Percentiles rank a stretch among this genome's conserved stretches.
Evolutionary conservation across 202 grass and related monocot species (phyloP).

Genomic region (Panicum hallii): DNA sequence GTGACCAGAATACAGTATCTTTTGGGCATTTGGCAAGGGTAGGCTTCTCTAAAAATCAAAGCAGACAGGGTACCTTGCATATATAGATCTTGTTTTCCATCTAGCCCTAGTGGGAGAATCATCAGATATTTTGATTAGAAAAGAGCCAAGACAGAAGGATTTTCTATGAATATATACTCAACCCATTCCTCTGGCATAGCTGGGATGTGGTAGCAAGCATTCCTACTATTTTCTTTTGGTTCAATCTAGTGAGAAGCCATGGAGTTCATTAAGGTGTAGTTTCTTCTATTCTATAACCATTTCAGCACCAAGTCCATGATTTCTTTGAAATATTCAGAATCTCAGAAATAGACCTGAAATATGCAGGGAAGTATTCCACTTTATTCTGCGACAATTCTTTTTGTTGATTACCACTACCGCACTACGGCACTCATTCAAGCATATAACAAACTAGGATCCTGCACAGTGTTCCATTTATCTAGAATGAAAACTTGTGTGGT

Average conservation of each 20-base stretch:
- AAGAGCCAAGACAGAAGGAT: not conserved
- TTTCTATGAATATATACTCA: not conserved
- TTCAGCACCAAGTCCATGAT: not conserved
- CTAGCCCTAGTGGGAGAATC: not conserved
- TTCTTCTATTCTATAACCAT: not conserved
- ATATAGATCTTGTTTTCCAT: not conserved
- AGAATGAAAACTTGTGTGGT: not conserved
- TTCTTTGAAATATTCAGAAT: not conserved
- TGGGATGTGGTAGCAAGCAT: not conserved
- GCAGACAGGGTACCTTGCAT: not conserved
- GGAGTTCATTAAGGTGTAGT: not conserved
- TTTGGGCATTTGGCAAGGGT: not conserved
- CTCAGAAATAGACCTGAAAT: not conserved
- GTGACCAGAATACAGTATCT: constrained; percentile 1
- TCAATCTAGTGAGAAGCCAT: constrained; percentile 25
- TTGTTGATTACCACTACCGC: not conserved
- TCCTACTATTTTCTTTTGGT: not conserved
- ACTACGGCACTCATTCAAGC: not conserved
- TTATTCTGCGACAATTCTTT: not conserved
- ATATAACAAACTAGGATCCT: not conserved
- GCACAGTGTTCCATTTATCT: not conserved
- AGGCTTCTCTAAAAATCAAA: not conserved
- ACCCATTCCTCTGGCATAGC: not conserved
- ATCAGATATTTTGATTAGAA: not conserved
- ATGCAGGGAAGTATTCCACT: not conserved